Evolutionary conservation across 2,329 filamentous ascomycete species (phyloP), one percentile per base, ranked within the genome.

Genomic region (Exserohilum rostratum): DNA sequence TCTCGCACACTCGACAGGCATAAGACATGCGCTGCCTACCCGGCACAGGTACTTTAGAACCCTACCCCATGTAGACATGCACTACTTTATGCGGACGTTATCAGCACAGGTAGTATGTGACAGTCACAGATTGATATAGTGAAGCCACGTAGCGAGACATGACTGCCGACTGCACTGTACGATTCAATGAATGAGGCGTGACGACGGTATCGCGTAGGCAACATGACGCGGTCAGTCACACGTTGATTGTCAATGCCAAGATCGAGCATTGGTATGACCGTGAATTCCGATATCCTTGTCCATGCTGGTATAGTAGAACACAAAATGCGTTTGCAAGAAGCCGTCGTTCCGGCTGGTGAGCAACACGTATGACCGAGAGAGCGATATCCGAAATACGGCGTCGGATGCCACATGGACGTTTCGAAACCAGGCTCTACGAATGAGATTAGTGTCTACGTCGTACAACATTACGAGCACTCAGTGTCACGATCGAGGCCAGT

Each of bases 401-500:
- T 25, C 22, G 4, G 7, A 5, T 25, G 22, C 7, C 22, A 25
- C 22, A 25, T 25, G 7, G n/a, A 25, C 22, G 22, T 25, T 25
- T 25, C 20, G 10, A 12, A 13, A 33, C 42, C 18, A 20, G 29
- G 18, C 35, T 13, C 25, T 18, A 12, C 1, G 7, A 27, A 7
- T 38, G 18, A 46, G n/a, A 7, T 25, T 35, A n/a, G 22, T 13
- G 34, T 34, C 4, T 34, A 31, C 42, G 31, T 30, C 12, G 33
- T 13, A 20, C 20, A 20, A 10, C 37, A 39, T 15, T 12, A 10
- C 31, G 17, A 35, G 31, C 31, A 45, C 17, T n/a, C 15, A 30
- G 27, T 25, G 40, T 50, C 53, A 56, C 53, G 17, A 12, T n/a
- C 6, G 15, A 27, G 29, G 45, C 34, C 10, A 31, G 13, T 12